Base-by-base conservation (phyloP, 73 alveolate genomes). In the Paramecium octaurelia region DNA sequence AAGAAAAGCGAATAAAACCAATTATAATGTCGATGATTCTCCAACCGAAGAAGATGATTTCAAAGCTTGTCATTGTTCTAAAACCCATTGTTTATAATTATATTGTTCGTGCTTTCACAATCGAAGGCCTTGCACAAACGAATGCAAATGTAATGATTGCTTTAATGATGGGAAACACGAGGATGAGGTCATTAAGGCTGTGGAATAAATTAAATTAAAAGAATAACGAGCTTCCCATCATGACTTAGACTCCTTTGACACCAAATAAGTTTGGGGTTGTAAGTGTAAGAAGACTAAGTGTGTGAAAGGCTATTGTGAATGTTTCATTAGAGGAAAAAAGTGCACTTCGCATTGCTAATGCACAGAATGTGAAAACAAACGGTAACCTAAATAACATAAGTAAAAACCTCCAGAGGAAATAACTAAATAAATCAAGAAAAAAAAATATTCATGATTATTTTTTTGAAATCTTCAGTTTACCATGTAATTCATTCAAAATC, bases 141-240 rank as follows among this genome's bases (percentile, higher is more conserved):
- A 80, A 24, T 80, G 91, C 18, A 20, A 40, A 42, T 80, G 91
- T 35, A 80, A 80, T 1, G 75, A 80, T 20, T 80, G 91, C 18
- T 80, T 43, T 24, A 80, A 80, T 80, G 91, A 80, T 43, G 91
- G 91, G 2, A 21, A 80, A 80, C 91, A 80, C 24, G 91, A 80
- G 23, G 76, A 80, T 21, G 91, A 43, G 7, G 46, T 42, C 2
- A 58, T 80, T 0, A 80, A 42, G 11, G 91, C 91, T 1, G 57
- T 80, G 2, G 91, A 80, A 46, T 24, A 80, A 42, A 80, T 80
- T 24, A 80, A 80, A 46, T 11, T 46, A 46, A 80, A 80, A 80
- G 91, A 80, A 46, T 46, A 80, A 42, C 44, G 91, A 80, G 91
- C 46, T 0, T 80, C 91, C 2, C 70, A 48, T 80, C 70, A 80